Percentiles rank a stretch among this genome's conserved stretches.
These are phyloP conservation scores for Penicillium subrubescens DNA, from an alignment of 495 filamentous ascomycete species.

Conservation along the genomic window DNA sequence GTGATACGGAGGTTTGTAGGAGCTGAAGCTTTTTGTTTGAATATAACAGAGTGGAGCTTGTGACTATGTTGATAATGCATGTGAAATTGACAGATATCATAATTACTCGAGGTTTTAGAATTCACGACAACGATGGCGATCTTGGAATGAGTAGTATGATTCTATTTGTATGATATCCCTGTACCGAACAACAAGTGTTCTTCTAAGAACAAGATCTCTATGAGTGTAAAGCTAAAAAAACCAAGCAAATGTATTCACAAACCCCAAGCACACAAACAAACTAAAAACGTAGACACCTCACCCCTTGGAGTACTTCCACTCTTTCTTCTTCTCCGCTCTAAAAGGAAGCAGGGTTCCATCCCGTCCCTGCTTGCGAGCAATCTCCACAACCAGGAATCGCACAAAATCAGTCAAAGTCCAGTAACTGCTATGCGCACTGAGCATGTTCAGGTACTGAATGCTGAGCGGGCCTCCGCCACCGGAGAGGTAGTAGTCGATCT, in stretches of 20 bases:
- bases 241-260: neutral
- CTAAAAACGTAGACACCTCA: slow-evolving; percentile 12
- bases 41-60: neutral
- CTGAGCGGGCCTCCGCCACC: slow-evolving; percentile 82
- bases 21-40: neutral
- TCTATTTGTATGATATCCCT: neutral
- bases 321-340: slow-evolving; percentile 73
- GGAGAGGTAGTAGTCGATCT: slow-evolving; percentile 85
- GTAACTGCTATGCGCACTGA: slow-evolving; percentile 94
- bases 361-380: slow-evolving; percentile 74
- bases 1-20: neutral
- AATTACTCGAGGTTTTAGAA: neutral
- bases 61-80: neutral
- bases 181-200: neutral
- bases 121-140: neutral
- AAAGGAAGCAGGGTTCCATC: slow-evolving; percentile 66
- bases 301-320: slow-evolving; percentile 43
- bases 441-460: slow-evolving; percentile 96
- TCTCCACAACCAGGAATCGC: slow-evolving; percentile 81
- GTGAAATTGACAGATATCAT: neutral
- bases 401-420: slow-evolving; percentile 87
- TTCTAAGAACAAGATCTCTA: neutral
- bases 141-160: neutral
- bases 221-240: neutral
- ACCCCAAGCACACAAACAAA: neutral